phyloP scores from a whole-genome alignment of 306 rosid genomes.

The Acacia acuminata region DNA sequence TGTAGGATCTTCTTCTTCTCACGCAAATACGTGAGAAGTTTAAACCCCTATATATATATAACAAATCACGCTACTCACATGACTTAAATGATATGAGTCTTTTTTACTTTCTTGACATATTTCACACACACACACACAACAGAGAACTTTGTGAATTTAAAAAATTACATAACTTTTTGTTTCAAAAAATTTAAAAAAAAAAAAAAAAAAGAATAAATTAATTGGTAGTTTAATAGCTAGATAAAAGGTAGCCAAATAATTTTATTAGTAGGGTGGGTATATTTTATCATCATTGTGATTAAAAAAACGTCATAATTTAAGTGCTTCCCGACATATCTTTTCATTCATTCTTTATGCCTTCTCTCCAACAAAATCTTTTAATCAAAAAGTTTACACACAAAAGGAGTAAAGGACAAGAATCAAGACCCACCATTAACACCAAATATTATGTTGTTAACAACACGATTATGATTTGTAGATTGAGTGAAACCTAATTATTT shows the following conservation, averaged over 20 bases:
- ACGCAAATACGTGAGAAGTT: too few species aligned
- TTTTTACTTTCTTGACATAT: too few species aligned
- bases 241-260: background rate
- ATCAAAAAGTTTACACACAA: background rate
- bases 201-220: too few species aligned
- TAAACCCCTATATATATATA: too few species aligned
- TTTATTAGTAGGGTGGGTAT: conserved; percentile 1
- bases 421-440: background rate
- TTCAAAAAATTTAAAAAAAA: too few species aligned
- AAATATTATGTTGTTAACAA: background rate
- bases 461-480: background rate
- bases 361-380: background rate
- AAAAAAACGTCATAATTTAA: background rate
- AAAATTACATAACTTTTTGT: too few species aligned
- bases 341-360: background rate
- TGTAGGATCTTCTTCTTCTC: too few species aligned
- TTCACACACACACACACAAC: too few species aligned
- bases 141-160: background rate
- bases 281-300: background rate
- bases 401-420: background rate
- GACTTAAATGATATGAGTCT: too few species aligned
- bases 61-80: too few species aligned
- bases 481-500: background rate
- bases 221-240: background rate
- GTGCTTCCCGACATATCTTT: background rate